A percentile compares a stretch with the other conserved stretches of the same genome.
phyloP scores from a whole-genome alignment of 2,329 filamentous ascomycete species.

The Calonectria fujianensis region DNA sequence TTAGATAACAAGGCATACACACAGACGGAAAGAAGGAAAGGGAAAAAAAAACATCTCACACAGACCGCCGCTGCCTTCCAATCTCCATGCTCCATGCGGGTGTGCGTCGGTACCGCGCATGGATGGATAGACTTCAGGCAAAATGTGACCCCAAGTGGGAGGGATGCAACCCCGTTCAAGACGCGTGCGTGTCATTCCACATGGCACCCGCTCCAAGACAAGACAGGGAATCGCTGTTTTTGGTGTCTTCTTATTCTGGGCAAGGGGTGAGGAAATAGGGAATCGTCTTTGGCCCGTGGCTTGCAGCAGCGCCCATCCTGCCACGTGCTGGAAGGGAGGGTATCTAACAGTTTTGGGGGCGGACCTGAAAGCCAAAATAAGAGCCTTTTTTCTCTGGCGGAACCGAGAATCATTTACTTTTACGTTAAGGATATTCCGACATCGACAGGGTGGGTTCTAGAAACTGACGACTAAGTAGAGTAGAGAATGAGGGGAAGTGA shows the following conservation, averaged over 20 bases:
- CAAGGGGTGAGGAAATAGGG: slow-evolving; percentile 23
- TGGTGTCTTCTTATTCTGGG: slow-evolving; percentile 28
- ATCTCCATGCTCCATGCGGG: neutral
- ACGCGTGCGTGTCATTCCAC: slow-evolving; percentile 33
- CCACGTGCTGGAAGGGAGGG: slow-evolving; percentile 51
- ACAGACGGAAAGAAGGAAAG: neutral
- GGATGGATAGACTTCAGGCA: slow-evolving; percentile 17
- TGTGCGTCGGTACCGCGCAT: slow-evolving; percentile 2
- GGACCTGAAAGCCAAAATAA: slow-evolving; percentile 31
- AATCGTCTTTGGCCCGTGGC: slow-evolving; percentile 40
- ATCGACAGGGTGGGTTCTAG: slow-evolving; percentile 7
- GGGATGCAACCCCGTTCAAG: slow-evolving; percentile 10
- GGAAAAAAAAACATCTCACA: slow-evolving; percentile 2
- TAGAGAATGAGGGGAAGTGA: no score
- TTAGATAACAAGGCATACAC: neutral
- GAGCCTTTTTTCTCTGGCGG: neutral
- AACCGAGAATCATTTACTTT: slow-evolving; percentile 18
- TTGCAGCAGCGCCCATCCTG: slow-evolving; percentile 46
- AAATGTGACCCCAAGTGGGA: slow-evolving; percentile 17
- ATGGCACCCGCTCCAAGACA: slow-evolving; percentile 36
- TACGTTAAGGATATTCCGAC: slow-evolving; percentile 18
- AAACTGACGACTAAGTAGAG: neutral
- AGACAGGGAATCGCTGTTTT: slow-evolving; percentile 36
- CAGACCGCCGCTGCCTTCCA: slow-evolving; percentile 1
- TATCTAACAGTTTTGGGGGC: slow-evolving; percentile 33